Evolutionary conservation across 2,329 filamentous ascomycete species (phyloP), one percentile per base, ranked within the genome.

Genomic region (Colletotrichum liriopes): DNA sequence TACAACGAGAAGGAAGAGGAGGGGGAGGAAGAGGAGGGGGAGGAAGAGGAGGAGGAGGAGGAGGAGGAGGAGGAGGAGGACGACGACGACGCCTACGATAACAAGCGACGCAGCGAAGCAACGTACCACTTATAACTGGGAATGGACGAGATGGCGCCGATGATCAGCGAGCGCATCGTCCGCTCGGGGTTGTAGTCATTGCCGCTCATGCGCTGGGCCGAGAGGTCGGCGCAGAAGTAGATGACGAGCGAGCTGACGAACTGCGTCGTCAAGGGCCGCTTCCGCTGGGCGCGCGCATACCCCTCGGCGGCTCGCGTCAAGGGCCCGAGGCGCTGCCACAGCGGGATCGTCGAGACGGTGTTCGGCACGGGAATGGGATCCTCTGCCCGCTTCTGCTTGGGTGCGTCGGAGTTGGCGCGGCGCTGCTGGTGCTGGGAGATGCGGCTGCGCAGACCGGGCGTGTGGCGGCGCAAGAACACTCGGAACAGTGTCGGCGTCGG

Each of bases 41-140:
- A 29, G 3, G 8, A 14, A n/a, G n/a, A n/a, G n/a, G 35, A n/a
- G 12, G 18, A 35, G 18, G 29, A 54, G 16, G 16, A 54, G 12
- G 23, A 18, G 9, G 16, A 41, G 9, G 12, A 41, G 9, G 39
- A 47, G 4, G 5, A 29, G 3, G 8, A 14, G 11, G 32, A 39
- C 32, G 54, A 23, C 35, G 20, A 39, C 20, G 20, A 11, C 20
- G 51, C 32, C 8, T 32, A 32, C 29, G 29, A 32, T 32, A 4
- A 32, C 6, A 37, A 37, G 35, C 51, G 18, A 58, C 32, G 35
- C 5, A 6, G 37, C 37, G 51, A 39, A 37, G 18, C n/a, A 14
- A 77, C 87, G 74, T 86, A 97, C 95, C 95, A 98, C 77, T 90
- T 90, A 80, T 95, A 98, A 56, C 89, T 89, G 0, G 95, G 95